Base-by-base conservation (phyloP, 345 rosid genomes). In the Eucalyptus pauciflora region DNA sequence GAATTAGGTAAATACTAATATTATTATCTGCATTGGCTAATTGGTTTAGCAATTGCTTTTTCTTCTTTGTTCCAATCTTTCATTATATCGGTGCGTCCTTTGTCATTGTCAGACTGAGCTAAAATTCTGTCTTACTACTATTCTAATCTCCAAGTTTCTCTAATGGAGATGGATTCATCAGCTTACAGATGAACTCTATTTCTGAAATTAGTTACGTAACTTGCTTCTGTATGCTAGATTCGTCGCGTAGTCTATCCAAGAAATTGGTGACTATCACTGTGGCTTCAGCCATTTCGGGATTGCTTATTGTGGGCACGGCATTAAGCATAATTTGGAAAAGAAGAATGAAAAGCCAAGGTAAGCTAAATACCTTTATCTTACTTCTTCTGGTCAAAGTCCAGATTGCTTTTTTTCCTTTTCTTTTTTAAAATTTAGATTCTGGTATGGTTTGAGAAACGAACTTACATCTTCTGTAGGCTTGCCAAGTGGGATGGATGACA, bases 131-230 rank as follows among this genome's bases (percentile, higher is more conserved):
- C n/a, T 12, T 51, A 51, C 67, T 60, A 60, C 67, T 10, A 60
- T 60, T 60, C 31, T 54, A 54, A 25, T 60, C 31, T 60, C 67
- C 31, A 10, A 60, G 67, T 60, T 25, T 60, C 67, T 60, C 31
- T 0, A 11, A 85, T 89, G 86, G 15, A 88, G 50, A 90, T 88
- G 69, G 81, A 81, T 50, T 37, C 31, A 5, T 18, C 8, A 80
- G 54, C 80, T 91, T 87, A 56, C 89, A 33, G 60, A 56, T 22
- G 60, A 22, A 56, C 5, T 56, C 60, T 8, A 22, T 0, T 56
- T 22, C 27, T 56, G 94, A 91, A 60, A 60, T 27, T 60, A 60
- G 67, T 25, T 60, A 60, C 67, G 27, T 60, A 60, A 25, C 7
- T 60, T 27, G n/a, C 29, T 60, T 15, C 67, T 60, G 14, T 60